A percentile compares a stretch with the other conserved stretches of the same genome.
Evolutionary conservation across 768 basidiomycete genomes (phyloP).

Genomic region (Lactarius hengduanensis): DNA sequence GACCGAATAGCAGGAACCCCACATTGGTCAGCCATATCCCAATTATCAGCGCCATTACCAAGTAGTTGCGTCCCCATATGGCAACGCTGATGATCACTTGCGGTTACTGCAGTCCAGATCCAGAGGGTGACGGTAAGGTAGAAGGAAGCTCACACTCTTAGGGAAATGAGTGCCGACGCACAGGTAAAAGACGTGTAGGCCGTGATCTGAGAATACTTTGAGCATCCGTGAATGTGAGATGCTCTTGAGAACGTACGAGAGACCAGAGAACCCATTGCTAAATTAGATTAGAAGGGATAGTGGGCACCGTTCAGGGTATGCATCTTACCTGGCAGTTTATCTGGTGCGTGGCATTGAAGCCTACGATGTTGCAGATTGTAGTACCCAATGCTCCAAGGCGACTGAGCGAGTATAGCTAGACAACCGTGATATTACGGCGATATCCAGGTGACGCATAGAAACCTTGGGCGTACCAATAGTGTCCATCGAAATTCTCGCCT

Average conservation of each 20-base stretch:
- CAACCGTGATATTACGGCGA: neutral
- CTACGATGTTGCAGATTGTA: slow-evolving; percentile 7
- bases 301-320: neutral
- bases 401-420: slow-evolving; percentile 14
- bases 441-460: no score
- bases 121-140: neutral
- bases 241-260: slow-evolving; percentile 10
- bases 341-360: neutral
- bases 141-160: slow-evolving; percentile 16
- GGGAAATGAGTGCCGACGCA: slow-evolving; percentile 13
- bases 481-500: slow-evolving; percentile 16
- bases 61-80: slow-evolving; percentile 3
- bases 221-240: neutral
- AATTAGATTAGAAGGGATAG: neutral
- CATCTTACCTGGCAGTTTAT: slow-evolving; percentile 21
- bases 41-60: neutral
- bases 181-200: slow-evolving; percentile 4
- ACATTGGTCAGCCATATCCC: slow-evolving; percentile 11
- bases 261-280: slow-evolving; percentile 3
- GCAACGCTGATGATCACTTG: slow-evolving; percentile 6
- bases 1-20: slow-evolving; percentile 15
- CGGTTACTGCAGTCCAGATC: neutral
- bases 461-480: slow-evolving; percentile 1
- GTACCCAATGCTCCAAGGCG: slow-evolving; percentile 7
- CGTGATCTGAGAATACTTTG: neutral